Conservation (phyloP, 129 eudicot species). For the Pittosporum tobira region DNA sequence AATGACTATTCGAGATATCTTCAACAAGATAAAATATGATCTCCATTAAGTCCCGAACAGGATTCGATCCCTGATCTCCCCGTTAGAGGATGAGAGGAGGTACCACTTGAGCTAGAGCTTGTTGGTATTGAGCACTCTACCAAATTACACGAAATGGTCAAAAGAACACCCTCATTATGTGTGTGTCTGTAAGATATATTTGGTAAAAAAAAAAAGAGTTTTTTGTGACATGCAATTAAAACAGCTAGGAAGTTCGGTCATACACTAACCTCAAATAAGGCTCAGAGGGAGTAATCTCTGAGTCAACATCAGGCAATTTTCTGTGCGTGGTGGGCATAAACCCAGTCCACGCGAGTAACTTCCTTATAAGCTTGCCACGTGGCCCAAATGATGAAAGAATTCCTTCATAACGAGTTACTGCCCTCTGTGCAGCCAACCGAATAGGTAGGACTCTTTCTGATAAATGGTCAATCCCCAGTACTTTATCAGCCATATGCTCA, state of each 20-base stretch:
- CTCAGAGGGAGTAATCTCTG: slow-evolving; percentile 37
- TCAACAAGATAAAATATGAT: too few relatives aligned
- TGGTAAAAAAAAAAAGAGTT: background rate
- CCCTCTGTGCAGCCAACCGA: slow-evolving; percentile 92
- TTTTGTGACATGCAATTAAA: background rate
- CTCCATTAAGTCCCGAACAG: too few relatives aligned
- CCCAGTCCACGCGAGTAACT: slow-evolving; percentile 68
- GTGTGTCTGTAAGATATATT: background rate
- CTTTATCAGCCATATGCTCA: slow-evolving; percentile 25
- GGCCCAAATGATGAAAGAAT: slow-evolving; percentile 77
- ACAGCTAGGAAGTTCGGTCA: background rate
- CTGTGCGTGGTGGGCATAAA: slow-evolving; percentile 55
- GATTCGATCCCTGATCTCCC: too few relatives aligned
- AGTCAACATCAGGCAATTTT: slow-evolving; percentile 31
- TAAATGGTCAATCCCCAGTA: slow-evolving; percentile 31
- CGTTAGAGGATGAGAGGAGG: too few relatives aligned
- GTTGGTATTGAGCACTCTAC: too few relatives aligned
- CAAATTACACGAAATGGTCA: too few relatives aligned
- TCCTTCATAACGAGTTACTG: slow-evolving; percentile 90
- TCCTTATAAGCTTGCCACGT: slow-evolving; percentile 79
- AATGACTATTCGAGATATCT: too few relatives aligned
- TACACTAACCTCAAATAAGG: slow-evolving; percentile 50
- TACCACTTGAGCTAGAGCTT: too few relatives aligned
- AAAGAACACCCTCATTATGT: too few relatives aligned
- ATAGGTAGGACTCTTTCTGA: slow-evolving; percentile 63